Evolutionary conservation across 2,329 filamentous ascomycete species (phyloP).

Genomic region (Neofusicoccum sp.): DNA sequence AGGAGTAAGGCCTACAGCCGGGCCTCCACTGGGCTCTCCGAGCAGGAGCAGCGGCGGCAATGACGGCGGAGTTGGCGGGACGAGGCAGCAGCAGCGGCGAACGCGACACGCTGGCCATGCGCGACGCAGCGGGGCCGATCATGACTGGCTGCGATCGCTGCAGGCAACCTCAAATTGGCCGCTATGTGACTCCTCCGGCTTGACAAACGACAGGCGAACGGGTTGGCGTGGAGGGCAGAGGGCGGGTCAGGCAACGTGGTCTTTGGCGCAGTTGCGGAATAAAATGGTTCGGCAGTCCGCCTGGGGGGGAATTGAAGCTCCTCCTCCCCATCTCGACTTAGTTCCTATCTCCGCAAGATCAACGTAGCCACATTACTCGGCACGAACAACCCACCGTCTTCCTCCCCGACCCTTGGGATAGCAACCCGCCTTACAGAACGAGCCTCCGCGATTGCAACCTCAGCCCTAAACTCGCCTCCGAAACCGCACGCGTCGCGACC

Average conservation of each 20-base stretch:
- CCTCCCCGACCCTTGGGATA: not conserved
- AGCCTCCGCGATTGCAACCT: not conserved
- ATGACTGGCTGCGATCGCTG: not conserved
- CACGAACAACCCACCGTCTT: not conserved
- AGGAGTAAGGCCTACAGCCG: not conserved
- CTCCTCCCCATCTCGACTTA: not conserved
- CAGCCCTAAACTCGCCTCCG: not conserved
- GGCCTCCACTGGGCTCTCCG: not conserved
- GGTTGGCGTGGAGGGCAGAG: not conserved
- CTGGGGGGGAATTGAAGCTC: slow-evolving; percentile 5
- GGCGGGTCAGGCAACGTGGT: slow-evolving; percentile 16
- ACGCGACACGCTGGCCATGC: not conserved
- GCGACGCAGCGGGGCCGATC: slow-evolving; percentile 2
- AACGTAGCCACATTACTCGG: slow-evolving; percentile 12
- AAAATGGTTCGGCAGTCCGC: not conserved
- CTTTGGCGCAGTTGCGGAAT: not conserved
- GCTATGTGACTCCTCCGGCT: slow-evolving; percentile 1
- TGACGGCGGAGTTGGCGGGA: not conserved
- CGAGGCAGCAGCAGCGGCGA: not conserved
- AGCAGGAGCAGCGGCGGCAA: not conserved
- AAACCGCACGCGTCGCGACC: not conserved
- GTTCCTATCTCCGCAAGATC: slow-evolving; percentile 3
- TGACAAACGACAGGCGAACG: not conserved
- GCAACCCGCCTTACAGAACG: not conserved
- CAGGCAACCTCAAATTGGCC: not conserved